Conservation (phyloP, 208 protist genomes). For the Borovskyia barvae region DNA sequence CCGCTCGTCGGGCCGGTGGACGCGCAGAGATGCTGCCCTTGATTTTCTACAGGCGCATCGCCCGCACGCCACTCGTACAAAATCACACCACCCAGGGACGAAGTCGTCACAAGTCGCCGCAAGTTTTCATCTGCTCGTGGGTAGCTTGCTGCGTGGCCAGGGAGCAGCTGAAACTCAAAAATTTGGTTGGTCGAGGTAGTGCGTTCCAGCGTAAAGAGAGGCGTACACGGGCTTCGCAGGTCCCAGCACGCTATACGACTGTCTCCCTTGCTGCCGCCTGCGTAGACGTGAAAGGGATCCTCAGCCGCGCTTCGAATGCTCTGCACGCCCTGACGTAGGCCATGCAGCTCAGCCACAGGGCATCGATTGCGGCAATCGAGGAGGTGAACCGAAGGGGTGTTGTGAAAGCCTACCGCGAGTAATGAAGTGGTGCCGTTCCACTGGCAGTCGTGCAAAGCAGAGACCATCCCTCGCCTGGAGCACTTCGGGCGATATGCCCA, state of each 20-base stretch:
- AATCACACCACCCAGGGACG: conserved; percentile 38
- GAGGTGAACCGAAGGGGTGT: conserved; percentile 52
- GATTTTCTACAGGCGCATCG: not conserved
- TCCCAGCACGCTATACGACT: conserved; percentile 71
- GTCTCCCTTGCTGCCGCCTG: conserved; percentile 27
- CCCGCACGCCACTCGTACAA: conserved; percentile 27
- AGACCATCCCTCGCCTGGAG: conserved; percentile 21
- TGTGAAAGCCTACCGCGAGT: conserved; percentile 46
- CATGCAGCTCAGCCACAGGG: conserved; percentile 44
- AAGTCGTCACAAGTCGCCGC: conserved; percentile 40
- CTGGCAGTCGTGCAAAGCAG: conserved; percentile 32
- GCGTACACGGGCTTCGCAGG: conserved; percentile 31
- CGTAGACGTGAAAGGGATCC: conserved; percentile 21
- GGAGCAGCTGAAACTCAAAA: conserved; percentile 46
- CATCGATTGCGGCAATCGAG: conserved; percentile 56
- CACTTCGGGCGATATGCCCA: conserved; percentile 32
- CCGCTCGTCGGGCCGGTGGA: conserved; percentile 20
- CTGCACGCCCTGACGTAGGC: conserved; percentile 19
- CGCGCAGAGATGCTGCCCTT: not conserved
- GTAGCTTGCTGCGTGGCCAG: too few species aligned
- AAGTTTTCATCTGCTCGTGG: not conserved
- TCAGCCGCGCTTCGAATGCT: conserved; percentile 17
- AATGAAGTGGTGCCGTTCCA: conserved; percentile 19
- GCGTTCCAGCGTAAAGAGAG: conserved; percentile 29
- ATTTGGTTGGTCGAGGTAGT: conserved; percentile 41